Base-by-base conservation (phyloP, 805 yeast genomes). In the Sugiyamaella floridensis region DNA sequence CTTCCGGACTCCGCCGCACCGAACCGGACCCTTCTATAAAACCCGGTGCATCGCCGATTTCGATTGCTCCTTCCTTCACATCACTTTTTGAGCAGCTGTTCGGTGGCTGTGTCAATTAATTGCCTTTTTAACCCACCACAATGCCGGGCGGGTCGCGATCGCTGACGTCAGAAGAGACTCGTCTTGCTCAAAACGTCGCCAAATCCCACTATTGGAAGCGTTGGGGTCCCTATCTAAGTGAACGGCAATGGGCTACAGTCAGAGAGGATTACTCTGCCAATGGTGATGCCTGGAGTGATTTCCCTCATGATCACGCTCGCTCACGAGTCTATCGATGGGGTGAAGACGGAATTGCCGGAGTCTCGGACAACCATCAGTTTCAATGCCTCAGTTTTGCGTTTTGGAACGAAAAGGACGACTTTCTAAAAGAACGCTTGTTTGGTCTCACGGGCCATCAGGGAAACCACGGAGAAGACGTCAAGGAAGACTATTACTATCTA, bases 401-500 rank as follows among this genome's bases (percentile, higher is more conserved):
- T 55, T 89, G 97, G 97, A 89, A 89, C 71, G 96, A 86, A 59
- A 75, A 87, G 60, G 97, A 89, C 69, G 82, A 80, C 43, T 79
- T 88, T 60, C 75, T 89, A 67, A 89, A 89, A 69, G 97, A 89
- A 66, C 83, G 88, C 58, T 74, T 86, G 56, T 89, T 83, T 67
- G 97, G 97, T 1, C 77, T 89, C 41, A 89, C 96, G 26, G 95
- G 95, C 49, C 89, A 87, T 12, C 90, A 89, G 66, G 97, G 97
- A 11, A 90, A 90, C 67, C 97, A 89, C 67, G 97, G 97, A 52
- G 97, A 89, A 66, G 97, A 89, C 67, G 96, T 88, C 55, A 89
- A 89, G 71, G 72, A 69, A 51, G 65, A 65, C 49, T 68, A 68
- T 58, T 89, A 81, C 66, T 89, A 89, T 64, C 75, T 89, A 55